phyloP scores from a whole-genome alignment of 2,329 filamentous ascomycete genomes.

The Ampelomyces quisqualis region DNA sequence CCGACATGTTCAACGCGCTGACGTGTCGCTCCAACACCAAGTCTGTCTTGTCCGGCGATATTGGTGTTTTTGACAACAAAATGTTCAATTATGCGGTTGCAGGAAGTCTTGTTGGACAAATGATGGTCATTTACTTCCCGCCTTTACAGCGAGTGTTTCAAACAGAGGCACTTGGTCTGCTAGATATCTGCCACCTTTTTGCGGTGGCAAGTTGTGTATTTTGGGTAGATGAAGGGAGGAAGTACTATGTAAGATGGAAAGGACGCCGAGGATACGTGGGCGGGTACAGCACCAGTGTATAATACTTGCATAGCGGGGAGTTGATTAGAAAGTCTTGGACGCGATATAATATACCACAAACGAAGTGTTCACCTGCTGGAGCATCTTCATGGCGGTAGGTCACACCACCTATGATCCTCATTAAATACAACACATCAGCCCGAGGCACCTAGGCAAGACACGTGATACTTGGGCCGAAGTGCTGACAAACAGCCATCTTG shows the following conservation, averaged over 20 bases:
- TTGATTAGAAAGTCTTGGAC: neutral
- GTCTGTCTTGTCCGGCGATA: conserved; percentile 80
- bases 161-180: conserved; percentile 76
- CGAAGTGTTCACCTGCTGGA: too few relatives aligned
- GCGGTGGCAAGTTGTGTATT: conserved; percentile 85
- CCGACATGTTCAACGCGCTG: conserved; percentile 99
- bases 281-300: conserved; percentile 46
- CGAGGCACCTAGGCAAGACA: too few relatives aligned
- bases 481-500: neutral
- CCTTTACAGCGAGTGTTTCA: conserved; percentile 94
- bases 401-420: neutral
- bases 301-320: conserved; percentile 13
- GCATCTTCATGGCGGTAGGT: too few relatives aligned
- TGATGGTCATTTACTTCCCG: conserved; percentile 91
- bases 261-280: conserved; percentile 34
- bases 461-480: too few relatives aligned
- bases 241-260: conserved; percentile 59
- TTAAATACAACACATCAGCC: too few relatives aligned
- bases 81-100: conserved; percentile 97
- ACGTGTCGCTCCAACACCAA: conserved; percentile 90
- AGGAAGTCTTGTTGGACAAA: conserved; percentile 79
- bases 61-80: conserved; percentile 79
- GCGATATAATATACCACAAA: too few relatives aligned
- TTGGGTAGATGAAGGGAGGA: conserved; percentile 89
- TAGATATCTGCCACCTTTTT: conserved; percentile 72